Evolutionary conservation across 495 filamentous ascomycete genomes (phyloP), one percentile per base, ranked within the genome.

Genomic region (Amphirosellinia nigrospora): DNA sequence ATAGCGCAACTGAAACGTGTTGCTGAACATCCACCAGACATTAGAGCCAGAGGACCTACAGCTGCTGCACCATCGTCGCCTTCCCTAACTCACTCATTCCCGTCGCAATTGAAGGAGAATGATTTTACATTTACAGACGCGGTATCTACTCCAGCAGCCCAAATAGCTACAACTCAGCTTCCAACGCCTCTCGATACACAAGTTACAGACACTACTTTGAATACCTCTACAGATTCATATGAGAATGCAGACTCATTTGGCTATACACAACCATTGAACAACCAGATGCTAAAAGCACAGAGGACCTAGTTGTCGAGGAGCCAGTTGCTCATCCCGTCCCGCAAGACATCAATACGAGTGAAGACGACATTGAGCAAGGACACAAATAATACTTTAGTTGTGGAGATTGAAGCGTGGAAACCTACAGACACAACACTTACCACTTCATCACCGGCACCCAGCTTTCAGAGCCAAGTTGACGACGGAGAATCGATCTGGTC

Each of bases 151-250:
- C 48, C 64, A 0, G 63, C 62, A 41, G 66, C 13, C 26, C n/a
- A 68, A 34, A 39, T 46, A 52, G 38, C 23, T 39, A 41, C 70
- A 5, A 28, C 68, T 10, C 72, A 70, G 30, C 71, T 76, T 53
- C 75, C 66, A 32, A 77, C 75, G 9, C 72, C 72, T 68, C 70
- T n/a, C 26, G 58, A 71, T 38, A 74, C 74, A 9, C 75, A 78
- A 48, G 21, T 69, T 16, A 65, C 34, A 30, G 66, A 69, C 23
- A 50, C 8, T 13, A 28, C 55, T 11, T 38, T 58, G 19, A 48
- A 68, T 50, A 19, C 41, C 23, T 50, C 55, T 36, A 39, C n/a
- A 26, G 28, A 41, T 41, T 61, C 21, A 26, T 21, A 43, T 53
- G 13, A 43, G 13, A 3, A 39, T 53, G 32, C 21, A 23, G 45